These are phyloP conservation scores for Echinochloa phyllopogon DNA, from an alignment of 176 grass and related monocot genomes.

Conservation along the genomic window DNA sequence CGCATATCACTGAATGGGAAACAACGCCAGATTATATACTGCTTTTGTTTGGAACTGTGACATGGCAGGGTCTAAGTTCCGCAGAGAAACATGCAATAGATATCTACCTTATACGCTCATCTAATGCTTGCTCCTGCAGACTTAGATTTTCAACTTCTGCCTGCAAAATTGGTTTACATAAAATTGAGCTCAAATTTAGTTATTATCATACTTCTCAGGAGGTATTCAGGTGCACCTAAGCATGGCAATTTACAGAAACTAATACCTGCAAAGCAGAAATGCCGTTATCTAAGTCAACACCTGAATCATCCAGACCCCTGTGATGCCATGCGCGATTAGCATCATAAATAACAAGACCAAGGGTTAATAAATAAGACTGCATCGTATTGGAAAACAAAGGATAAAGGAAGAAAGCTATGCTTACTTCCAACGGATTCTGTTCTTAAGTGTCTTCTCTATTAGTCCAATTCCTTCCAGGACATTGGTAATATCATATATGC, in stretches of 20 bases:
- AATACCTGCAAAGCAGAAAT: conserved; percentile 81
- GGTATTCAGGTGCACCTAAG: neutral
- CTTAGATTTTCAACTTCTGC: conserved; percentile 85
- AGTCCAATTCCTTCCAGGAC: conserved; percentile 99
- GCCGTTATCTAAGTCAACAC: conserved; percentile 71
- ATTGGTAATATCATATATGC: conserved; percentile 99
- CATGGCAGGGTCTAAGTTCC: conserved; percentile 20
- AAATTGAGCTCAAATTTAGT: conserved; percentile 13
- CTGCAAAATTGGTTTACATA: conserved; percentile 56
- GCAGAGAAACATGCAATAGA: conserved; percentile 24
- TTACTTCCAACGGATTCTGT: conserved; percentile 99
- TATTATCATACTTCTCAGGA: conserved; percentile 12
- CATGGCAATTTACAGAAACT: conserved; percentile 31
- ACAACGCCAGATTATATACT: conserved; percentile 27
- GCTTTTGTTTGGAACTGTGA: conserved; percentile 18
- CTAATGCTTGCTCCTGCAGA: conserved; percentile 74
- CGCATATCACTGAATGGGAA: conserved; percentile 76
- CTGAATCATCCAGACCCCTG: conserved; percentile 86
- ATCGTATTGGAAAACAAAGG: conserved; percentile 13
- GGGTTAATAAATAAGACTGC: conserved; percentile 23
- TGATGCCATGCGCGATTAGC: conserved; percentile 27
- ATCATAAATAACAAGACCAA: conserved; percentile 40
- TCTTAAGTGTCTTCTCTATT: conserved; percentile 99
- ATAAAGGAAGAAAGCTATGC: conserved; percentile 29
- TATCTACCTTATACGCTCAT: conserved; percentile 81